These are phyloP conservation scores for Pythium sukuiense DNA, from an alignment of 352 stramenopile genomes.

Conservation along the genomic window DNA sequence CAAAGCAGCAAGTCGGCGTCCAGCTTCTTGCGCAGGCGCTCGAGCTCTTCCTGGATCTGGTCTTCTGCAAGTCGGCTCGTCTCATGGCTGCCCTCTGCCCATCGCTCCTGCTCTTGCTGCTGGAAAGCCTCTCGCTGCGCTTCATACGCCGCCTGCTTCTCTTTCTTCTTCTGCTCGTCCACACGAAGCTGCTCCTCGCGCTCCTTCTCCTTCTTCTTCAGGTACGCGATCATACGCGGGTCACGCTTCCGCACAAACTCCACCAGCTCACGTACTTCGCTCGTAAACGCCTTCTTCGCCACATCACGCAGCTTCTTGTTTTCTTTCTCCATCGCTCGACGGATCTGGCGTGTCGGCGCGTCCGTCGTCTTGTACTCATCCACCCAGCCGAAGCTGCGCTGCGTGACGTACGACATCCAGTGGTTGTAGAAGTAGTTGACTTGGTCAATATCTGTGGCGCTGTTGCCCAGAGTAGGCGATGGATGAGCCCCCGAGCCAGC, in stretches of 20 bases:
- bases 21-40: slow-evolving; percentile 63
- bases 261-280: slow-evolving; percentile 77
- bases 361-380: slow-evolving; percentile 86
- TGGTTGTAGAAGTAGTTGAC: slow-evolving; percentile 77
- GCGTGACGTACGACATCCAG: slow-evolving; percentile 75
- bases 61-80: slow-evolving; percentile 53
- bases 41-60: slow-evolving; percentile 67
- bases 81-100: slow-evolving; percentile 39
- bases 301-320: slow-evolving; percentile 86
- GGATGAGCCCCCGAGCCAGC: slow-evolving; percentile 8
- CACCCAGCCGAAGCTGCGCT: slow-evolving; percentile 74
- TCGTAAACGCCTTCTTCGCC: slow-evolving; percentile 75
- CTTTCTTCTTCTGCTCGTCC: slow-evolving; percentile 54
- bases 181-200: slow-evolving; percentile 45
- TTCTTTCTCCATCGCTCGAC: slow-evolving; percentile 86
- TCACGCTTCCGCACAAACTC: slow-evolving; percentile 84
- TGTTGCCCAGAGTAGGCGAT: slow-evolving; percentile 55
- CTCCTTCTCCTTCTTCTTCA: slow-evolving; percentile 70
- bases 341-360: slow-evolving; percentile 69
- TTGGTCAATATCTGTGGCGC: slow-evolving; percentile 41
- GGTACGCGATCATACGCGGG: slow-evolving; percentile 59
- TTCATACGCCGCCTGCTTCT: slow-evolving; percentile 61
- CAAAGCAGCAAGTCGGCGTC: slow-evolving; percentile 70
- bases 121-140: slow-evolving; percentile 65
- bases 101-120: slow-evolving; percentile 62